These are phyloP conservation scores for Macrotyloma uniflorum DNA, from an alignment of 306 rosid genomes.

Conservation along the genomic window DNA sequence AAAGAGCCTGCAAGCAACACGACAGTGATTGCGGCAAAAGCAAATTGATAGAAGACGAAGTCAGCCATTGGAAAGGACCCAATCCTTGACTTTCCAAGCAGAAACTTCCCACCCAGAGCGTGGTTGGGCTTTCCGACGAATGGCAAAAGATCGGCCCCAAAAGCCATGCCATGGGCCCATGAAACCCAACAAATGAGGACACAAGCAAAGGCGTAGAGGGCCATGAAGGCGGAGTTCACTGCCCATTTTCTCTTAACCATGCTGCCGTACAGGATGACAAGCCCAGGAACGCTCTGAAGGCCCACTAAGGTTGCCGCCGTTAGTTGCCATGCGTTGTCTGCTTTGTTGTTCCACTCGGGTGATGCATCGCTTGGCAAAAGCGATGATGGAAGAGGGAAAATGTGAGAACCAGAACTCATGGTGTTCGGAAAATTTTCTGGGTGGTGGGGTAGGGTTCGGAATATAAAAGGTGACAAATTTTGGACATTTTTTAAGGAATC, in stretches of 20 bases:
- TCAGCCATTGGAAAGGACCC: conserved; percentile 64
- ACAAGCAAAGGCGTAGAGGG: conserved; percentile 57
- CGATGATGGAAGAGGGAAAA: background rate
- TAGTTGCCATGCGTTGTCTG: conserved; percentile 76
- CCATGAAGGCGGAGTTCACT: conserved; percentile 76
- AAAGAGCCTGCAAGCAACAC: conserved; percentile 75
- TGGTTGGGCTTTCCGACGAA: conserved; percentile 52
- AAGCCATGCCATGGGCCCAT: conserved; percentile 75
- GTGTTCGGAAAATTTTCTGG: conserved; percentile 39
- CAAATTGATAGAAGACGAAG: conserved; percentile 64
- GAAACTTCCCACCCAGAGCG: conserved; percentile 43
- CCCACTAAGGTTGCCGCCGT: conserved; percentile 67
- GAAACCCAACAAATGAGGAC: conserved; percentile 75
- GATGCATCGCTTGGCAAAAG: conserved; percentile 35
- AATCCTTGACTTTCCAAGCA: conserved; percentile 10
- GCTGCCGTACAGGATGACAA: conserved; percentile 64
- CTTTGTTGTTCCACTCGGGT: conserved; percentile 68
- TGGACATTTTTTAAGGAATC: conserved; percentile 34
- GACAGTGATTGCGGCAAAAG: conserved; percentile 82
- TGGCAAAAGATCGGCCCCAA: conserved; percentile 36
- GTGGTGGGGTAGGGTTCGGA: background rate
- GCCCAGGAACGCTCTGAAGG: conserved; percentile 70
- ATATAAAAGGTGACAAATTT: conserved; percentile 36
- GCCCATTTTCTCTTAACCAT: conserved; percentile 83
- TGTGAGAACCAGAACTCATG: conserved; percentile 30